Conservation (phyloP, 495 filamentous ascomycete species). For the Penicillium parvum region DNA sequence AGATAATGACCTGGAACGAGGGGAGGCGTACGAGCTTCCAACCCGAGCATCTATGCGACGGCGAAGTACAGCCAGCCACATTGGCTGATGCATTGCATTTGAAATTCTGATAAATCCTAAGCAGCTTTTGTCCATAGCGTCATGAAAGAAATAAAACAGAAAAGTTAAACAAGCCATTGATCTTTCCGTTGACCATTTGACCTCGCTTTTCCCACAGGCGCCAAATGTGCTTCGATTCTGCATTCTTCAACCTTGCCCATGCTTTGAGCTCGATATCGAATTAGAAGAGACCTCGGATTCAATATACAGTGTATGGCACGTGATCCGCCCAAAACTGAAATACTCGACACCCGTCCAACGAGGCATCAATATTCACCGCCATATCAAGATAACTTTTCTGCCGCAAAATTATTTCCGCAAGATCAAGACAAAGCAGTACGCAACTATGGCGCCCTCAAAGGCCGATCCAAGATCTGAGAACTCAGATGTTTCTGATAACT, state of each 20-base stretch:
- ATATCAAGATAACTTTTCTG: conserved; percentile 36
- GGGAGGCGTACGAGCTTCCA: conserved; percentile 34
- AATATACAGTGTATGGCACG: too few species aligned
- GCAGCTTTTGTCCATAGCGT: too few species aligned
- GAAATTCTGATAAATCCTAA: too few species aligned
- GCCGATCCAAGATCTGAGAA: conserved; percentile 23
- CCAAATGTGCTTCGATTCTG: too few species aligned
- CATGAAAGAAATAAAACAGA: not conserved
- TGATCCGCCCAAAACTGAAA: too few species aligned
- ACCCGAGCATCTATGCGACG: conserved; percentile 22
- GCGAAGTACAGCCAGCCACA: conserved; percentile 27
- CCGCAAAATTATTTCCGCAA: conserved; percentile 34
- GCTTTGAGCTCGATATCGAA: too few species aligned
- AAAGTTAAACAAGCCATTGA: too few species aligned
- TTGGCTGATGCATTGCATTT: conserved; percentile 11
- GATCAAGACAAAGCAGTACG: conserved; percentile 17
- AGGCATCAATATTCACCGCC: conserved; percentile 21
- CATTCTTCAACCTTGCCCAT: too few species aligned
- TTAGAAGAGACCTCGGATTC: too few species aligned
- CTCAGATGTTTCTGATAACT: conserved; percentile 19
- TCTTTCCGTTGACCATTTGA: too few species aligned
- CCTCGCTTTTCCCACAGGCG: too few species aligned
- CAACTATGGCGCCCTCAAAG: conserved; percentile 33
- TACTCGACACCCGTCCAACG: too few species aligned
- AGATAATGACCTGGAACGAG: conserved; percentile 39